These are phyloP conservation scores for Wickerhamomyces pijperi DNA, from an alignment of 805 yeast genomes.

Conservation along the genomic window DNA sequence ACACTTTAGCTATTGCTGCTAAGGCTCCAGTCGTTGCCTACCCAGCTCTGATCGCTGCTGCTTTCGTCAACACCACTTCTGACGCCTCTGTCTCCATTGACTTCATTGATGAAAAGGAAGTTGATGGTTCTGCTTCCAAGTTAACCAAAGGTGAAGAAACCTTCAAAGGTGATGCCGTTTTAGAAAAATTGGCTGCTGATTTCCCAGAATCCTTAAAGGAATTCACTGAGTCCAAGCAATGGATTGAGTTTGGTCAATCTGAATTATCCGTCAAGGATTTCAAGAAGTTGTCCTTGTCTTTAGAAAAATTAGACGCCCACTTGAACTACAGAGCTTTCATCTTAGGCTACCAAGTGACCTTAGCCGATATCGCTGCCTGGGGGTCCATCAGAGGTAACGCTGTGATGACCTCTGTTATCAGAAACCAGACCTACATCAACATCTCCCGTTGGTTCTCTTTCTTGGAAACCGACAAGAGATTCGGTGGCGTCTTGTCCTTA, in stretches of 20 bases:
- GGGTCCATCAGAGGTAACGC: slow-evolving; percentile 90
- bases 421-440: slow-evolving; percentile 74
- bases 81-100: slow-evolving; percentile 46
- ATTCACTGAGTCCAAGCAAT: slow-evolving; percentile 34
- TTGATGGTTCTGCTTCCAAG: slow-evolving; percentile 37
- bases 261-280: slow-evolving; percentile 76
- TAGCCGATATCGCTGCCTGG: slow-evolving; percentile 86
- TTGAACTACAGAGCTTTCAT: slow-evolving; percentile 78
- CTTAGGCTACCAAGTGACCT: slow-evolving; percentile 51
- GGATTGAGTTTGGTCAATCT: slow-evolving; percentile 58
- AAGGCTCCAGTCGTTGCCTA: slow-evolving; percentile 82
- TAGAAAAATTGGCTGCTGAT: slow-evolving; percentile 37
- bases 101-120: slow-evolving; percentile 63
- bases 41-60: slow-evolving; percentile 67
- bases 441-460: slow-evolving; percentile 88
- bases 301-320: slow-evolving; percentile 74
- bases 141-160: slow-evolving; percentile 33
- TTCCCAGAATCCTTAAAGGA: slow-evolving; percentile 34
- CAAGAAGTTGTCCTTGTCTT: slow-evolving; percentile 66
- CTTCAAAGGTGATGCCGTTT: slow-evolving; percentile 30
- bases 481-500: slow-evolving; percentile 59
- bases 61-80: slow-evolving; percentile 47
- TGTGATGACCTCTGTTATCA: slow-evolving; percentile 82
- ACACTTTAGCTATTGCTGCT: slow-evolving; percentile 57
- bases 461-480: slow-evolving; percentile 53